These are phyloP conservation scores for Eucalyptus marginata DNA, from an alignment of 345 rosid genomes.

Conservation along the genomic window DNA sequence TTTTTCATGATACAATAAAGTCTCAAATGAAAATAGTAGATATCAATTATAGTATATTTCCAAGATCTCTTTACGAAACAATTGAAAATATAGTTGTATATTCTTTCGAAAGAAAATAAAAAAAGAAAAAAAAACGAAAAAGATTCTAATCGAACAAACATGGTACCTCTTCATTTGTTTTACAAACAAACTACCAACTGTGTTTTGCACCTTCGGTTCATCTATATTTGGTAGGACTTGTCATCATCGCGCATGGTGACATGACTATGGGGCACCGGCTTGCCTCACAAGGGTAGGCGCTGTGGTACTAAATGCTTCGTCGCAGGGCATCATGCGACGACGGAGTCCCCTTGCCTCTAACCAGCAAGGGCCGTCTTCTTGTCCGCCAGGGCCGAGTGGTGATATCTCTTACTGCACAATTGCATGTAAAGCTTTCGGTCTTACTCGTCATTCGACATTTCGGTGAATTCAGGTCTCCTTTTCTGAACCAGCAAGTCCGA, in stretches of 20 bases:
- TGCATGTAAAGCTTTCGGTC: background rate
- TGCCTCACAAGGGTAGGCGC: background rate
- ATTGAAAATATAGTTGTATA: no score
- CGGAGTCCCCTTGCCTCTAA: background rate
- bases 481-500: background rate
- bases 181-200: no score
- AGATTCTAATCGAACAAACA: no score
- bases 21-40: no score
- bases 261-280: background rate
- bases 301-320: background rate
- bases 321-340: background rate
- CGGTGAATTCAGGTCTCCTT: background rate
- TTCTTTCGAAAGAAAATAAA: no score
- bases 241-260: background rate
- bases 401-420: background rate
- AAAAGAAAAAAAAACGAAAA: no score
- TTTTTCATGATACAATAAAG: no score
- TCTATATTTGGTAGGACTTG: background rate
- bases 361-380: no score
- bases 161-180: no score
- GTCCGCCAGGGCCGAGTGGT: no score
- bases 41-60: no score
- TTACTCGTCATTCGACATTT: background rate
- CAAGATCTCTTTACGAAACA: fast-evolving
- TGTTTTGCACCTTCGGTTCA: background rate